These are phyloP conservation scores for Globisporangium radiosum DNA, from an alignment of 352 stramenopile species.

Conservation along the genomic window DNA sequence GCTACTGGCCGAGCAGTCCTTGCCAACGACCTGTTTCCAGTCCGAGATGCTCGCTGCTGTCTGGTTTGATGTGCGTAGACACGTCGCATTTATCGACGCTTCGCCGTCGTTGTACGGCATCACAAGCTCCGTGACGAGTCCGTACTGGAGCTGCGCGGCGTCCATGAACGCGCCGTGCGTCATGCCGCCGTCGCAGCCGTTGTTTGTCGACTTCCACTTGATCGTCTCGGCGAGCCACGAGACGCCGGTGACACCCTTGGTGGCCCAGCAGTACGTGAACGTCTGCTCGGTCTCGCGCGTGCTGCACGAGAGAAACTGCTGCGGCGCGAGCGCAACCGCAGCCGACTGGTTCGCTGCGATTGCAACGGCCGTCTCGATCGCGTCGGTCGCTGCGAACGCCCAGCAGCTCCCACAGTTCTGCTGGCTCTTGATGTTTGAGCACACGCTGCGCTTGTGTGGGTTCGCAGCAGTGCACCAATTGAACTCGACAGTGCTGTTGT, in stretches of 20 bases:
- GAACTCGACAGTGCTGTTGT: slow-evolving; percentile 27
- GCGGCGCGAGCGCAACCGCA: slow-evolving; percentile 61
- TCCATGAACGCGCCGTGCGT: slow-evolving; percentile 77
- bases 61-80: slow-evolving; percentile 27
- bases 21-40: slow-evolving; percentile 57
- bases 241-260: slow-evolving; percentile 25
- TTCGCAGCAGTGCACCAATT: slow-evolving; percentile 75
- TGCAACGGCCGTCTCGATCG: slow-evolving; percentile 70
- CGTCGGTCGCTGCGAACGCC: slow-evolving; percentile 68
- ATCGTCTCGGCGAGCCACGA: slow-evolving; percentile 56
- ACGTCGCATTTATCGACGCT: slow-evolving; percentile 9
- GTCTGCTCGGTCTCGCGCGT: slow-evolving; percentile 56
- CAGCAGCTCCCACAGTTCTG: slow-evolving; percentile 79
- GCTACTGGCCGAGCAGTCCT: slow-evolving; percentile 43
- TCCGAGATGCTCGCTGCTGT: slow-evolving; percentile 63
- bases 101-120: slow-evolving; percentile 51
- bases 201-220: slow-evolving; percentile 71
- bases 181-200: slow-evolving; percentile 78
- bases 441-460: slow-evolving; percentile 55
- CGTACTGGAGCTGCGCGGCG: slow-evolving; percentile 45
- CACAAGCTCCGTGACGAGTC: slow-evolving; percentile 60
- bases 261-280: slow-evolving; percentile 74
- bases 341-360: slow-evolving; percentile 53
- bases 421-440: slow-evolving; percentile 74
- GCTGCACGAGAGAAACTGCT: slow-evolving; percentile 73